Evolutionary conservation across 495 filamentous ascomycete species (phyloP).

Genomic region (Daldinia loculata): DNA sequence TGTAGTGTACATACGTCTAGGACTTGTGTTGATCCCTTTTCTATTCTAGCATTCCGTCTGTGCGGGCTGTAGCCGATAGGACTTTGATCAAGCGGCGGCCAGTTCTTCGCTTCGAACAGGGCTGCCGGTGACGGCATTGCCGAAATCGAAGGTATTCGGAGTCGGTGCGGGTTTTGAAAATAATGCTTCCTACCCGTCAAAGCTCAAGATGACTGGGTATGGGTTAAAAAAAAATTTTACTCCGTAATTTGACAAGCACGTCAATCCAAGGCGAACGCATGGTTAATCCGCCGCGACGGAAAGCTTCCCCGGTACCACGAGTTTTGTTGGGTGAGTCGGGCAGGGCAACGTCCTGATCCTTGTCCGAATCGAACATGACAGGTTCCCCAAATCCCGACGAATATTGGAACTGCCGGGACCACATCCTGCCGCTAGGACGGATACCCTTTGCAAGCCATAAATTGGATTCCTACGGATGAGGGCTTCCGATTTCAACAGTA

Average conservation of each 20-base stretch:
- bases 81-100: constrained; percentile 19
- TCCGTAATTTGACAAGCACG: constrained; percentile 32
- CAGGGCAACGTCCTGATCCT: constrained; percentile 33
- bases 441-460: constrained; percentile 10
- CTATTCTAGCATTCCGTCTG: constrained; percentile 4
- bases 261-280: constrained; percentile 30
- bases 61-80: constrained; percentile 6
- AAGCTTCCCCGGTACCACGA: constrained; percentile 38
- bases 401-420: constrained; percentile 33
- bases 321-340: constrained; percentile 21
- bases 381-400: constrained; percentile 35
- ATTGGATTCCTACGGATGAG: not conserved
- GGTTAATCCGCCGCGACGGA: constrained; percentile 34
- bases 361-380: constrained; percentile 38
- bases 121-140: constrained; percentile 23
- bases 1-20: not conserved
- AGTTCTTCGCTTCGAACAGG: constrained; percentile 24
- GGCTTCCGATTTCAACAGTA: not conserved
- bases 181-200: constrained; percentile 25
- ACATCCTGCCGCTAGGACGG: constrained; percentile 7
- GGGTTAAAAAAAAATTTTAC: too few species aligned
- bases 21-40: constrained; percentile 5
- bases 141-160: constrained; percentile 24
- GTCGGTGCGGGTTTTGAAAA: constrained; percentile 26
- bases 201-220: constrained; percentile 26